Percentiles rank a stretch among this genome's conserved stretches.
These are phyloP conservation scores for Streptanthus diversifolius DNA, from an alignment of 345 rosid species.

Conservation along the genomic window DNA sequence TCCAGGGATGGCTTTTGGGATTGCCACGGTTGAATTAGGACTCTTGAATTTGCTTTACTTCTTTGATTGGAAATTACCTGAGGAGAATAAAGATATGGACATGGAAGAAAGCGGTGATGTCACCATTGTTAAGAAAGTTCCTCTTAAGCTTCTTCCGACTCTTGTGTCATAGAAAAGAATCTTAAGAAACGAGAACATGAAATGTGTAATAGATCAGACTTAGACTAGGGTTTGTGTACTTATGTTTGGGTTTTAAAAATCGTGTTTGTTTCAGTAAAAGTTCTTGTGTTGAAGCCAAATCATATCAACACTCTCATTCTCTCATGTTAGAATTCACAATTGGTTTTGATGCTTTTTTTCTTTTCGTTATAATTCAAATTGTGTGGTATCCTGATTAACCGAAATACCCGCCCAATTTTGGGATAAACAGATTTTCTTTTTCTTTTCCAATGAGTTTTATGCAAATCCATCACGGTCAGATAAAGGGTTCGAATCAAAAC, in stretches of 20 bases:
- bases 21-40: conserved; percentile 8
- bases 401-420: neutral
- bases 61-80: conserved; percentile 13
- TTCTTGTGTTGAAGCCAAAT: neutral
- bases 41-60: conserved; percentile 20
- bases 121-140: conserved; percentile 1
- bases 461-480: no score
- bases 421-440: neutral
- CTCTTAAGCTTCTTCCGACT: conserved; percentile 6
- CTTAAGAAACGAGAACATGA: neutral
- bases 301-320: neutral
- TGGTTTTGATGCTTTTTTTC: neutral
- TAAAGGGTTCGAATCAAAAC: no score
- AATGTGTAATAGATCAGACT: neutral
- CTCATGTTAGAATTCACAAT: neutral
- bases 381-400: no score
- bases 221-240: neutral
- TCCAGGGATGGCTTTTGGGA: conserved; percentile 26
- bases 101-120: conserved; percentile 18
- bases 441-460: neutral
- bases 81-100: neutral
- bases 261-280: neutral
- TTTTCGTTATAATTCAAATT: no score
- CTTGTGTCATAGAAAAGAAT: neutral
- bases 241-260: neutral